Conservation (phyloP, 306 rosid genomes). For the Betula pendula region DNA sequence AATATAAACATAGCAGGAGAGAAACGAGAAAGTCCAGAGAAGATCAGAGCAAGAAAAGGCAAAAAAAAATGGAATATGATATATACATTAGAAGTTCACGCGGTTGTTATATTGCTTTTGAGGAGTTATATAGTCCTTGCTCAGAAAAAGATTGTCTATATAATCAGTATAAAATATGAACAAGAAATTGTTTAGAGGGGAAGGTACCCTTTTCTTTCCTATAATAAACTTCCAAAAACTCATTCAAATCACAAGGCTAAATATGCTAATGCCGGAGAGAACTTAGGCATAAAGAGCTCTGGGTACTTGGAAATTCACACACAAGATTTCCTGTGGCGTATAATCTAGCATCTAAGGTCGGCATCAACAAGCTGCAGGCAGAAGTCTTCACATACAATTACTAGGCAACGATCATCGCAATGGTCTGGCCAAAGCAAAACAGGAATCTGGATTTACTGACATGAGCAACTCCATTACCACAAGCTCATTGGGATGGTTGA, state of each 20-base stretch:
- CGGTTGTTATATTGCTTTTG: background rate
- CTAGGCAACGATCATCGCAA: constrained; percentile 29
- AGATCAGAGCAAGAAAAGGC: too few species aligned
- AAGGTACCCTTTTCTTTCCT: background rate
- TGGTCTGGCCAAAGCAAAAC: constrained; percentile 79
- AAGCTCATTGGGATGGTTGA: constrained; percentile 51
- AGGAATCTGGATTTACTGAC: constrained; percentile 67
- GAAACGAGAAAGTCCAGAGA: too few species aligned
- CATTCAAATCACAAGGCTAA: constrained; percentile 11
- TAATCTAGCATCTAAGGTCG: constrained; percentile 10
- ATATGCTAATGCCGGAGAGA: background rate
- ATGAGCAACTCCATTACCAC: constrained; percentile 70
- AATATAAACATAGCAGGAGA: too few species aligned
- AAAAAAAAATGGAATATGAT: too few species aligned
- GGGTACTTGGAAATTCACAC: constrained; percentile 14
- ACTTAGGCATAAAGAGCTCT: constrained; percentile 5
- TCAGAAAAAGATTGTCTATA: too few species aligned
- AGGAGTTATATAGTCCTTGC: too few species aligned
- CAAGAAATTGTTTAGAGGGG: background rate
- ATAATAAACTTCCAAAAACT: background rate
- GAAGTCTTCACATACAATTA: background rate
- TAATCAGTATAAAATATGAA: background rate
- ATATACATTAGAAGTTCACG: too few species aligned
- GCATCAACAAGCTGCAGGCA: constrained; percentile 7
- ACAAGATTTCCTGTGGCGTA: background rate